Evolutionary conservation across 225 moss, liverwort and hornwort species (phyloP).

Genomic region (Marchantia polymorpha): DNA sequence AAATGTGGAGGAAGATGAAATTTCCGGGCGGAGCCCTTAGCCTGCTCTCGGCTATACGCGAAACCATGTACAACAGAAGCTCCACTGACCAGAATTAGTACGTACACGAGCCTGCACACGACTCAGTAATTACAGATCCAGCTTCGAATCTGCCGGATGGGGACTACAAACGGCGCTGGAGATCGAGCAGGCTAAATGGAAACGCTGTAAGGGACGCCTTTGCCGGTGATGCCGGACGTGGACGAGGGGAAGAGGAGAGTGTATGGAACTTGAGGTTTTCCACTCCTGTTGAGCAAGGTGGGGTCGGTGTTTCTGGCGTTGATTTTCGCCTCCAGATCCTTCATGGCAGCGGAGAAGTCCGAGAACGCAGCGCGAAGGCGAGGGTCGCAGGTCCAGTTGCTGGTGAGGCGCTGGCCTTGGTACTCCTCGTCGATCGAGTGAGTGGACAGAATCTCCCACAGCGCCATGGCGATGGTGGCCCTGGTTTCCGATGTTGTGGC

Average conservation of each 20-base stretch:
- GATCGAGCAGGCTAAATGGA: conserved; percentile 13
- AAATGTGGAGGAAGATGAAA: too few species aligned
- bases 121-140: too few species aligned
- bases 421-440: conserved; percentile 71
- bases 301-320: conserved; percentile 8
- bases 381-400: conserved; percentile 33
- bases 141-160: too few species aligned
- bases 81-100: too few species aligned
- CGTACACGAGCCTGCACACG: too few species aligned
- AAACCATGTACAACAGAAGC: too few species aligned
- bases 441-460: conserved; percentile 57
- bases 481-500: conserved; percentile 8
- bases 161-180: too few species aligned
- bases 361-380: neutral
- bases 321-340: neutral
- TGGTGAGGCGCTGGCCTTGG: conserved; percentile 25
- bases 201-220: conserved; percentile 32
- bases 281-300: conserved; percentile 25
- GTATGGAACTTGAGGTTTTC: conserved; percentile 32
- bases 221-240: conserved; percentile 24
- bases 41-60: too few species aligned
- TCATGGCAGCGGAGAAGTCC: neutral
- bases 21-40: too few species aligned
- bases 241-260: conserved; percentile 32
- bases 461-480: conserved; percentile 46